Evolutionary conservation across 805 yeast genomes (phyloP), one percentile per base, ranked within the genome.

Genomic region (Ogataea henricii): DNA sequence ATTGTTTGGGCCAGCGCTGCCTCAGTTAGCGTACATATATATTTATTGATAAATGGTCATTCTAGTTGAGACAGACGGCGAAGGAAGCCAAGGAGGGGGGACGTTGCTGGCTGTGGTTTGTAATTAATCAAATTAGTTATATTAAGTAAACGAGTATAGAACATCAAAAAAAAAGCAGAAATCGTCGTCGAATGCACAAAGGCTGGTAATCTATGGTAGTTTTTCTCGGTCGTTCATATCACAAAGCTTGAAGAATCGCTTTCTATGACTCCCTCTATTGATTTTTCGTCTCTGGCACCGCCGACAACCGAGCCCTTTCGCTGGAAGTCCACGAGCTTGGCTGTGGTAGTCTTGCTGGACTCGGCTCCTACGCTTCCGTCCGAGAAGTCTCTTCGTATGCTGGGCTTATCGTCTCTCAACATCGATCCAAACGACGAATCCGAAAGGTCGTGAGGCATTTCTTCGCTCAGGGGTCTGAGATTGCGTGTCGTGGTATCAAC

Each of bases 311-410:
- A 68, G 8, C 72, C 73, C 53, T 70, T 70, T 53, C 78, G 63
- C 4, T 77, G 73, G 50, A 76, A 75, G 40, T 76, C 74, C 34
- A 76, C 78, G 45, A 76, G 62, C 57, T 76, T 75, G 10, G 77
- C 77, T 38, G 64, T 64, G 26, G 54, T 42, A 14, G 47, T 46
- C 16, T 45, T 22, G 12, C 35, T 32, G 4, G 44, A 17, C 16
- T 30, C 34, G 12, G 25, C 35, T 4, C 48, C 51, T 16, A 52
- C 27, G 41, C 36, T 48, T 3, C 45, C 45, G 38, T 48, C 56
- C 6, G 55, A 52, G 20, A 27, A 39, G 37, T 51, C 49, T 32
- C 52, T 36, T 26, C 45, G 21, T 34, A 41, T 38, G n/a, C 40
- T 37, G 4, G 41, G 27, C 23, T 35, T 32, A 23, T 22, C 37